These are phyloP conservation scores for Gonapodya prolifera DNA, from an alignment of 192 early-diverging fungal genomes.

Conservation along the genomic window DNA sequence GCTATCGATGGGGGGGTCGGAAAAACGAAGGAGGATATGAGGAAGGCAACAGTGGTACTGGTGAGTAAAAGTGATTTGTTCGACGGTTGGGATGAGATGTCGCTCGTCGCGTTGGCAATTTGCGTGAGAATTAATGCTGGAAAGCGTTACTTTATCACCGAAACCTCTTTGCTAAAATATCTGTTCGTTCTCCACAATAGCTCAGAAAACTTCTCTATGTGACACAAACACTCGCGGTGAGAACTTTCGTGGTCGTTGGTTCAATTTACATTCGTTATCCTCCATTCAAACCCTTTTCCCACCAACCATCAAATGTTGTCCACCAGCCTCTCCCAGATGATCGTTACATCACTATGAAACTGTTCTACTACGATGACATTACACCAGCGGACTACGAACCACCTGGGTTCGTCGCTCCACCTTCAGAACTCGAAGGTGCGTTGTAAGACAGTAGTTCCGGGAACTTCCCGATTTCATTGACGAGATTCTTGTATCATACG, in stretches of 20 bases:
- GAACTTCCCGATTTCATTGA: not conserved
- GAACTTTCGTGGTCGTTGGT: too few species aligned
- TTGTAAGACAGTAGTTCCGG: not conserved
- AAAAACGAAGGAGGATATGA: conserved; percentile 4
- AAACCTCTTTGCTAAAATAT: not conserved
- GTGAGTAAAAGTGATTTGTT: not conserved
- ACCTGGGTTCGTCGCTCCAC: conserved; percentile 24
- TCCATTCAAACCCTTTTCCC: not conserved
- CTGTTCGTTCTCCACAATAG: not conserved
- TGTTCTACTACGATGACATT: conserved; percentile 37
- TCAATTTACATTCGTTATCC: not conserved
- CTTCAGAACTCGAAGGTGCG: conserved; percentile 4
- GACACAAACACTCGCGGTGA: not conserved
- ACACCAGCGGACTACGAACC: conserved; percentile 43
- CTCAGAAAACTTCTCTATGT: not conserved
- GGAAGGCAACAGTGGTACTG: not conserved
- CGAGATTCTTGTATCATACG: not conserved
- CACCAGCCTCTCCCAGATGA: not conserved
- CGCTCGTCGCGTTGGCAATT: too few species aligned
- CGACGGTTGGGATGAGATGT: not conserved
- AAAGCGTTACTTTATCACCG: not conserved
- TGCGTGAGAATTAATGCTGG: too few species aligned
- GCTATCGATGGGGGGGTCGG: conserved; percentile 17
- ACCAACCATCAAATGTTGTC: not conserved
- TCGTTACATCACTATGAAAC: conserved; percentile 25